Evolutionary conservation across 495 filamentous ascomycete genomes (phyloP).

Genomic region (Platismatia glauca): DNA sequence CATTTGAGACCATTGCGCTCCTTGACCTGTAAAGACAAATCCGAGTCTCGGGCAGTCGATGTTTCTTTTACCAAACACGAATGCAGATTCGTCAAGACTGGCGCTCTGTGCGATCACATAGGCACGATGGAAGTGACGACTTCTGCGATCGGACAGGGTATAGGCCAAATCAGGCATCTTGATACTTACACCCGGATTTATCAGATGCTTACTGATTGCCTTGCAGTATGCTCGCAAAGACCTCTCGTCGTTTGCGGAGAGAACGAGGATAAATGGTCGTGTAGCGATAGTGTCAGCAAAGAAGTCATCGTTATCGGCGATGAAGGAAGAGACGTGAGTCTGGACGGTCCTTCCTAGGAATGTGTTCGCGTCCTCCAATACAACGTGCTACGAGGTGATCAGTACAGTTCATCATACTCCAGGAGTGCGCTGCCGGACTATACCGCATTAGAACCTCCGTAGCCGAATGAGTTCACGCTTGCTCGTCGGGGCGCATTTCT

Average conservation of each 20-base stretch:
- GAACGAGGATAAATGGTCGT: conserved; percentile 21
- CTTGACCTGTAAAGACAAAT: conserved; percentile 40
- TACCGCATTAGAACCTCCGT: conserved; percentile 43
- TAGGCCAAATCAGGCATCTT: conserved; percentile 23
- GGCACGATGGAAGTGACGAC: conserved; percentile 20
- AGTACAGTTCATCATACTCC: too few relatives aligned
- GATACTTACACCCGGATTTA: conserved; percentile 22
- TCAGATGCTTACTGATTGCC: conserved; percentile 20
- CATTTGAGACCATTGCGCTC: conserved; percentile 39
- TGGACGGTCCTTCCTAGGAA: too few relatives aligned
- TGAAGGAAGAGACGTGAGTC: conserved; percentile 1
- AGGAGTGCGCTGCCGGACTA: too few relatives aligned
- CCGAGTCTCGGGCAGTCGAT: conserved; percentile 22
- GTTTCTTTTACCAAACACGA: too few relatives aligned
- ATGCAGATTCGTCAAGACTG: not conserved
- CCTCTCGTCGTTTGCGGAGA: conserved; percentile 29
- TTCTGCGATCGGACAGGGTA: conserved; percentile 24
- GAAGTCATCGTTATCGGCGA: conserved; percentile 5
- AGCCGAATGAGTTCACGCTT: conserved; percentile 41
- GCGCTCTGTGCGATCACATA: conserved; percentile 11
- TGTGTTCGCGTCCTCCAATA: conserved; percentile 21
- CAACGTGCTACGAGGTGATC: too few relatives aligned
- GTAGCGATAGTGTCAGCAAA: conserved; percentile 8
- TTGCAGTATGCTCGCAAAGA: conserved; percentile 24
- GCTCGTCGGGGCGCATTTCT: conserved; percentile 19